phyloP scores from a whole-genome alignment of 116 monocot genomes.

The Zostera marina region DNA sequence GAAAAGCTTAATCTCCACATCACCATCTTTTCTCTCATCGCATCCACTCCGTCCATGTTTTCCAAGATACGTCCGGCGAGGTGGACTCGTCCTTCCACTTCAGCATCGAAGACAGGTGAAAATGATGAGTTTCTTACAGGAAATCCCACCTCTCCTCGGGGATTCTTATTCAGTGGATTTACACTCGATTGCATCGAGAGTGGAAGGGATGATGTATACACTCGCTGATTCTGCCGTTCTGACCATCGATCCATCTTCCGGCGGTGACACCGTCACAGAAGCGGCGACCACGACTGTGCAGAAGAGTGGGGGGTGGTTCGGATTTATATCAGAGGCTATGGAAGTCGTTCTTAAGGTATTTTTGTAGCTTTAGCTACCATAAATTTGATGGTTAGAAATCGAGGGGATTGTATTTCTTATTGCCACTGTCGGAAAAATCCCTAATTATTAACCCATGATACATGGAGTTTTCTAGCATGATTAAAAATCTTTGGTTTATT shows the following conservation, averaged over 20 bases:
- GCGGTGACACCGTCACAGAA: slow-evolving; percentile 6
- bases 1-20: slow-evolving; percentile 39
- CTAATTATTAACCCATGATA: no score
- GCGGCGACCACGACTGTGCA: slow-evolving; percentile 20
- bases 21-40: slow-evolving; percentile 23
- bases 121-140: slow-evolving; percentile 40
- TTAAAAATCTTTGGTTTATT: no score
- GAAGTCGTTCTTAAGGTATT: slow-evolving; percentile 91
- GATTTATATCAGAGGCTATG: slow-evolving; percentile 89
- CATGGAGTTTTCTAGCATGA: no score
- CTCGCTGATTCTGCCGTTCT: slow-evolving; percentile 80
- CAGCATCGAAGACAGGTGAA: slow-evolving; percentile 15
- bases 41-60: slow-evolving; percentile 21
- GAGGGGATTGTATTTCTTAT: no score
- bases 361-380: no score
- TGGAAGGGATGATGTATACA: slow-evolving; percentile 69
- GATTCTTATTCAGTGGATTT: slow-evolving; percentile 19
- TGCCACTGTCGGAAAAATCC: no score
- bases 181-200: slow-evolving; percentile 24
- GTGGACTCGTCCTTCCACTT: slow-evolving; percentile 10
- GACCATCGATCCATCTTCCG: slow-evolving; percentile 19
- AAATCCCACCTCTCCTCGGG: slow-evolving; percentile 20
- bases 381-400: no score
- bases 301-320: slow-evolving; percentile 94
- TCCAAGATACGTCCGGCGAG: slow-evolving; percentile 18